Evolutionary conservation across 1,284 basidiomycete species (phyloP), one percentile per base, ranked within the genome.

Genomic region (Leccinum pallidistipes): DNA sequence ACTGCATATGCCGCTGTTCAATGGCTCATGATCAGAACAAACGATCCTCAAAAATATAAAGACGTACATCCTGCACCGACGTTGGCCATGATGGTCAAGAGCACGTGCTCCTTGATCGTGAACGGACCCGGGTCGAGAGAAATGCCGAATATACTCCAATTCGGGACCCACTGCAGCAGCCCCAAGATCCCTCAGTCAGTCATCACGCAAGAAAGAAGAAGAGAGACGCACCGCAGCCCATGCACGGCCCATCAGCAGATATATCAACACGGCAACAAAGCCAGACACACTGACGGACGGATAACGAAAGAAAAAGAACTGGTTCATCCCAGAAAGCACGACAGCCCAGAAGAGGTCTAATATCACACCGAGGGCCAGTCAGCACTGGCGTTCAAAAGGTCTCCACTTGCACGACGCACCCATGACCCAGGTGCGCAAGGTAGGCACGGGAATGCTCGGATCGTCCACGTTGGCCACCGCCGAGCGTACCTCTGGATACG

Each of bases 391-490:
- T 71, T 7, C 24, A 24, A n/a, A 38, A 10, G 21, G 21, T 21
- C n/a, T 8, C 11, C 18, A 47, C 18, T 7, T 12, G 12, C 32
- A 3, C 32, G 11, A 55, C 47, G 80, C 68, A 64, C 91, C 85
- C 64, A 87, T 77, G 32, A 81, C 69, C 89, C 89, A 92, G 31
- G 84, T 80, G 24, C 91, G 85, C 64, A 91, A 68, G 3, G 83
- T 91, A 38, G 78, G 80, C 3, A 77, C 79, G 2, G 87, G 87
- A 69, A 90, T 86, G 34, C 75, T 73, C 9, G 81, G 80, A 69
- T 91, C 87, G 66, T 92, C 89, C 3, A 84, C 86, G 70, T 90
- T 88, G 47, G 87, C 83, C 27, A 92, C 90, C 36, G 88, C 88
- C 24, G 88, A 88, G 32, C 91, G 85, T 29, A 92, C 90, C 70